Percentiles rank a stretch among this genome's conserved stretches.
phyloP scores from a whole-genome alignment of 345 rosid species.

The Ceriops tagal region DNA sequence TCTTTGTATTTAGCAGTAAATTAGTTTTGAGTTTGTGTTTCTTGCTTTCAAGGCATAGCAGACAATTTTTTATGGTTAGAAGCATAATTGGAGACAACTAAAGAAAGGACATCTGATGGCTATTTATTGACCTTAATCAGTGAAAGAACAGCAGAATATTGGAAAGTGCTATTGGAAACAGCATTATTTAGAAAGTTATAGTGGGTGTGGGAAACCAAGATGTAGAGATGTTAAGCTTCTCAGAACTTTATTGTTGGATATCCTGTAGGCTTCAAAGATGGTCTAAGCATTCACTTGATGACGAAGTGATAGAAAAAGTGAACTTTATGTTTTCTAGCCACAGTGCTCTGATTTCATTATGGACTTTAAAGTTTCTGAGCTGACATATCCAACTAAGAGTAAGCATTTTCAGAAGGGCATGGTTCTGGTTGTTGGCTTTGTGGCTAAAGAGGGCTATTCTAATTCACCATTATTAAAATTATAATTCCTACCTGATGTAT shows the following conservation, averaged over 20 bases:
- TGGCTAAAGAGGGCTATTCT: too few species aligned
- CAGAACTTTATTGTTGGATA: not conserved
- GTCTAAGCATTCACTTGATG: not conserved
- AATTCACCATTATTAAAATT: too few species aligned
- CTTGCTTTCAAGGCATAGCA: not conserved
- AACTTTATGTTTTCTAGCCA: constrained; percentile 2
- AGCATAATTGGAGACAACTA: not conserved
- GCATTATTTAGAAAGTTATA: not conserved
- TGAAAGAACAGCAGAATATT: not conserved
- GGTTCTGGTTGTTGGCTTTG: not conserved
- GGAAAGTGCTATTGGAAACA: not conserved
- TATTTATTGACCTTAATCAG: not conserved
- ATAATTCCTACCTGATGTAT: too few species aligned
- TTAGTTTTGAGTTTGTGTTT: constrained; percentile 2
- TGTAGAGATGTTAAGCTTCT: not conserved
- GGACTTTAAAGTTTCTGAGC: not conserved
- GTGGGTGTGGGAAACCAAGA: not conserved
- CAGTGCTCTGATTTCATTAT: not conserved
- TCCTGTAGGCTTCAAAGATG: not conserved
- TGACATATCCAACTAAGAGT: not conserved
- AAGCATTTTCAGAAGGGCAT: not conserved
- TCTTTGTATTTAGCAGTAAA: not conserved
- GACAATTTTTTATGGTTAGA: not conserved
- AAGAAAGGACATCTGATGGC: not conserved
- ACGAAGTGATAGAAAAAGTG: not conserved